These are phyloP conservation scores for Saitozyma podzolica DNA, from an alignment of 768 basidiomycete genomes.

Conservation along the genomic window DNA sequence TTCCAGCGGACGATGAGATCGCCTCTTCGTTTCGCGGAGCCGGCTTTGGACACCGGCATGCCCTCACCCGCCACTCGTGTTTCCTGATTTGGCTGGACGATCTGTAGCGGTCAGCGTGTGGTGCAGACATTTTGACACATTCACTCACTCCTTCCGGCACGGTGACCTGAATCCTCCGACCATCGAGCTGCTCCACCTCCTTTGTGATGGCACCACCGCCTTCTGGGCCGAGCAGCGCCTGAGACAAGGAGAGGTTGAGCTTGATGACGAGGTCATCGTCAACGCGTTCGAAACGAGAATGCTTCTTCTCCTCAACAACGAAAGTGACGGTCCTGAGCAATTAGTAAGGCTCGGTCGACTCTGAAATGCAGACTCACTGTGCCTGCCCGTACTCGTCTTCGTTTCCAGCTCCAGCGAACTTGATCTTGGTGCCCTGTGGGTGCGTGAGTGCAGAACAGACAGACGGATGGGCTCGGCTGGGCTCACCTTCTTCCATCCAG, in stretches of 20 bases:
- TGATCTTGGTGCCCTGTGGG: slow-evolving; percentile 76
- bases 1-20: slow-evolving; percentile 79
- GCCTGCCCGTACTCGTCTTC: slow-evolving; percentile 50
- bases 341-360: slow-evolving; percentile 10
- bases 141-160: slow-evolving; percentile 58
- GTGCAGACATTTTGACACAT: too few relatives aligned
- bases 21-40: slow-evolving; percentile 69
- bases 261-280: slow-evolving; percentile 72
- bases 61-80: slow-evolving; percentile 67
- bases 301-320: slow-evolving; percentile 89
- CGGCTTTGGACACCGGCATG: slow-evolving; percentile 75
- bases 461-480: slow-evolving; percentile 66
- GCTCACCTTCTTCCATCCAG: slow-evolving; percentile 81
- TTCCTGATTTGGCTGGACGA: slow-evolving; percentile 61
- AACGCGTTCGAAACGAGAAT: slow-evolving; percentile 71
- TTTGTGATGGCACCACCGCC: slow-evolving; percentile 59
- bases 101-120: slow-evolving; percentile 22
- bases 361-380: slow-evolving; percentile 60
- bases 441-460: slow-evolving; percentile 31
- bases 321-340: slow-evolving; percentile 80
- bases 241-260: slow-evolving; percentile 71
- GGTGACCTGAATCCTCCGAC: slow-evolving; percentile 68
- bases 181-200: slow-evolving; percentile 73
- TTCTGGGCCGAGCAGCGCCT: slow-evolving; percentile 69
- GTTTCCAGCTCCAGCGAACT: slow-evolving; percentile 77